Percentiles rank a stretch among this genome's conserved stretches.
These are phyloP conservation scores for Lyophyllum shimeji DNA, from an alignment of 768 basidiomycete genomes.

Conservation along the genomic window DNA sequence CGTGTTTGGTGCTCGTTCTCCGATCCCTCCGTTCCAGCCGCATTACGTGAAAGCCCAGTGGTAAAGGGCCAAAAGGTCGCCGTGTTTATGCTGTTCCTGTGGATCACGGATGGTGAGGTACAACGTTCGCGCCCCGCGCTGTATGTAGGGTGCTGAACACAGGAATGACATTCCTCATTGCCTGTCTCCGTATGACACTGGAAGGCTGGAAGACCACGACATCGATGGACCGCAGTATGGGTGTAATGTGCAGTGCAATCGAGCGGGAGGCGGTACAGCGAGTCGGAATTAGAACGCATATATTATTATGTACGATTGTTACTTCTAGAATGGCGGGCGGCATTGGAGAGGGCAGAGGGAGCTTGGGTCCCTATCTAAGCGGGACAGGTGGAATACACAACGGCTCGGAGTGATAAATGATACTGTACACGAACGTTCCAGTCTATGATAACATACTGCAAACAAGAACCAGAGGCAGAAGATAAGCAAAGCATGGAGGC, in stretches of 20 bases:
- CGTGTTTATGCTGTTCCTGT: too few species aligned
- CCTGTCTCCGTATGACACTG: too few species aligned
- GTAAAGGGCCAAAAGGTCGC: too few species aligned
- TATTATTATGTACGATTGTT: not conserved
- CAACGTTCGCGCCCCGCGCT: too few species aligned
- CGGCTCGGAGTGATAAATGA: not conserved
- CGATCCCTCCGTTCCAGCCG: too few species aligned
- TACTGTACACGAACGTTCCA: not conserved
- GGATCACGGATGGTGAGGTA: too few species aligned
- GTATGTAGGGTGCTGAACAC: too few species aligned
- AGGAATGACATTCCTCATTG: too few species aligned
- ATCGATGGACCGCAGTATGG: not conserved
- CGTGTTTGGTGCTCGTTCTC: too few species aligned
- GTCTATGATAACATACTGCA: not conserved
- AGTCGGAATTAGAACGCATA: not conserved
- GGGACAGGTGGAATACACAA: not conserved
- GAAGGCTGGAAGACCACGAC: too few species aligned
- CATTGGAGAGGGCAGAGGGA: not conserved
- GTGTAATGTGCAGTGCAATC: not conserved
- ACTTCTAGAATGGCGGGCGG: too few species aligned
- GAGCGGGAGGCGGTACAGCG: not conserved
- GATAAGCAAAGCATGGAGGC: not conserved
- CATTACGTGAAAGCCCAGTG: too few species aligned
- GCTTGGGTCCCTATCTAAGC: slow-evolving; percentile 9
- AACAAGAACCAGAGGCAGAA: not conserved